Percentiles rank a stretch among this genome's conserved stretches.
phyloP scores from a whole-genome alignment of 495 filamentous ascomycete genomes.

The Hypomontagnella submonticulosa region DNA sequence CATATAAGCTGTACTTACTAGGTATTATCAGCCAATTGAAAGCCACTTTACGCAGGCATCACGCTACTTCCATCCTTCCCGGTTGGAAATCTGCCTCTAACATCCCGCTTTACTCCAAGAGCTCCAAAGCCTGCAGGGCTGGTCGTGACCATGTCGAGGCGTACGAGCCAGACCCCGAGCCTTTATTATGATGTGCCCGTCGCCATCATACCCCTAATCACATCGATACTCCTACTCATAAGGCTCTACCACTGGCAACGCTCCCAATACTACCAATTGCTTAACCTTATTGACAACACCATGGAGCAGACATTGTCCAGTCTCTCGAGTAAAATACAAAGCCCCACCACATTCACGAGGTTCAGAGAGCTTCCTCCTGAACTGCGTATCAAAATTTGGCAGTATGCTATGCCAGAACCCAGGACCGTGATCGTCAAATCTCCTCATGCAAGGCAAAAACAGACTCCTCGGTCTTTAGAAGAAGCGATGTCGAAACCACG shows the following conservation, averaged over 20 bases:
- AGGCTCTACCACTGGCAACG: slow-evolving; percentile 36
- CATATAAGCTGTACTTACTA: slow-evolving; percentile 24
- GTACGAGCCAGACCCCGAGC: slow-evolving; percentile 11
- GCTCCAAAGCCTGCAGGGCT: slow-evolving; percentile 15
- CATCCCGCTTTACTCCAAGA: slow-evolving; percentile 17
- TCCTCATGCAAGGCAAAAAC: slow-evolving; percentile 27
- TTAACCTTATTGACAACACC: slow-evolving; percentile 33
- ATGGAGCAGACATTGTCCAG: slow-evolving; percentile 38
- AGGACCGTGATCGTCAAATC: slow-evolving; percentile 45
- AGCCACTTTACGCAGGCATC: slow-evolving; percentile 19
- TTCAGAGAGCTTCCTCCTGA: slow-evolving; percentile 59
- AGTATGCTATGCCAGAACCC: slow-evolving; percentile 42
- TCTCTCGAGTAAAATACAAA: slow-evolving; percentile 20
- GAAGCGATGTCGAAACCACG: slow-evolving; percentile 25
- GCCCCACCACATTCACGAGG: slow-evolving; percentile 47
- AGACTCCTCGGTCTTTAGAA: slow-evolving; percentile 40
- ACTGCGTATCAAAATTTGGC: slow-evolving; percentile 60
- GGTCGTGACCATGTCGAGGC: slow-evolving; percentile 34
- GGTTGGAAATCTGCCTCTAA: slow-evolving; percentile 11
- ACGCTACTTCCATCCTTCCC: slow-evolving; percentile 26
- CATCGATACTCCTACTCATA: slow-evolving; percentile 33
- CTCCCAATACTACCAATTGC: slow-evolving; percentile 34
- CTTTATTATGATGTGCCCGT: slow-evolving; percentile 41
- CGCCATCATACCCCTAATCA: slow-evolving; percentile 38
- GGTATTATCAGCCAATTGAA: slow-evolving; percentile 16